Evolutionary conservation across 768 basidiomycete genomes (phyloP), one percentile per base, ranked within the genome.

Genomic region (Hygrophorus russula): DNA sequence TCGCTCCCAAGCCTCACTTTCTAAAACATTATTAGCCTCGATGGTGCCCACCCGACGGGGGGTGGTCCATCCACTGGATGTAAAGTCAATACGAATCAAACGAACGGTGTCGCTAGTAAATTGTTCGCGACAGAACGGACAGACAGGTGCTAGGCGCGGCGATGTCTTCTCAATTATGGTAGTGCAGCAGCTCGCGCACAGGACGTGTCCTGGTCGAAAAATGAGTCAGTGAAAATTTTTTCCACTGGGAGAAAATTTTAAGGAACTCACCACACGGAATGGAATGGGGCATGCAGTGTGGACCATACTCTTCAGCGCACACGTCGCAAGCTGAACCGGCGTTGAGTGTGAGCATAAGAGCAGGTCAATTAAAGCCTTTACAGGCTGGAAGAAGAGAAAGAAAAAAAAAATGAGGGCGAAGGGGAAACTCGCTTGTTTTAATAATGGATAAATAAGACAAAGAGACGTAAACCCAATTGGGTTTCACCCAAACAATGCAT

Each of bases 321-420:
- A 88, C 85, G 72, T 88, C 85, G 79, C 85, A 88, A 61, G 79
- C 71, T 61, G 81, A 86, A 64, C 82, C 82, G 62, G 82, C 76
- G 67, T 68, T 73, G 58, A 88, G 81, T 60, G 84, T 82, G 67
- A 88, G 76, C 85, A 88, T 88, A 56, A 34, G n/a, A 36, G 18
- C 12, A 20, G 35, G 42, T 35, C 36, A 35, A 31, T 44, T 35
- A 44, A 44, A 19, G 42, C 42, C 42, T 33, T 35, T 20, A 35
- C 27, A 35, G 42, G 31, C 5, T 9, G 64, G 49, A 56, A 59
- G 53, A 56, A 53, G 57, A 57, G 51, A 53, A 56, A 58, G 47
- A 50, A 55, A 49, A 42, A 32, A 59, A 55, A 56, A 32, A 40
- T 54, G 38, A 57, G 64, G 63, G 60, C 58, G 42, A 65, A 65